phyloP scores from a whole-genome alignment of 1,139 yeast genomes.

The Pichia sp. region DNA sequence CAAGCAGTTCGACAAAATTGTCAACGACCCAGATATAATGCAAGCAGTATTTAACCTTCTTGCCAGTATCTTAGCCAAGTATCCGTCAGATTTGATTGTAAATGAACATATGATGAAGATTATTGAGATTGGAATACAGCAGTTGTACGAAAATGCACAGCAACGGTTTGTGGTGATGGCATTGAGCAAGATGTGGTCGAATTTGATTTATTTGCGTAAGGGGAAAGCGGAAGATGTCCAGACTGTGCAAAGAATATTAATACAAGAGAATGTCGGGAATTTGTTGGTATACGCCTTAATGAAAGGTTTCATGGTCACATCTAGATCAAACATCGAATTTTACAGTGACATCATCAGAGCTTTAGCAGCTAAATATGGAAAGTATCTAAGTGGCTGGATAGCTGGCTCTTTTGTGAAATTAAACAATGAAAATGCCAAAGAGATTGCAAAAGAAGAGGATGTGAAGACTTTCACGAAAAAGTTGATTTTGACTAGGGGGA shows the following conservation, averaged over 20 bases:
- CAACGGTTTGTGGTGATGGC: slow-evolving; percentile 68
- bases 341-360: slow-evolving; percentile 53
- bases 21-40: slow-evolving; percentile 52
- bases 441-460: slow-evolving; percentile 3
- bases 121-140: slow-evolving; percentile 41
- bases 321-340: slow-evolving; percentile 60
- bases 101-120: slow-evolving; percentile 36
- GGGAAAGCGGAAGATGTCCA: slow-evolving; percentile 50
- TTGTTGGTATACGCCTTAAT: slow-evolving; percentile 35
- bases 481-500: slow-evolving; percentile 61
- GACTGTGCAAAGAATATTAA: slow-evolving; percentile 35
- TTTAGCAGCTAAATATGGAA: slow-evolving; percentile 50
- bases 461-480: slow-evolving; percentile 46
- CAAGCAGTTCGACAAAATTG: slow-evolving; percentile 32
- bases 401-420: slow-evolving; percentile 33
- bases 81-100: slow-evolving; percentile 48
- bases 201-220: slow-evolving; percentile 48
- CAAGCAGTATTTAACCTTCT: slow-evolving; percentile 44
- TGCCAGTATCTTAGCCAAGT: slow-evolving; percentile 44
- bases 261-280: slow-evolving; percentile 39
- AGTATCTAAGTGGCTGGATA: slow-evolving; percentile 48
- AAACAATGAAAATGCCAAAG: slow-evolving; percentile 28
- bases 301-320: slow-evolving; percentile 39
- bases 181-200: slow-evolving; percentile 62
- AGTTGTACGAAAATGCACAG: slow-evolving; percentile 41